These are phyloP conservation scores for Cryphonectria nitschkei DNA, from an alignment of 2,329 filamentous ascomycete species.

Conservation along the genomic window DNA sequence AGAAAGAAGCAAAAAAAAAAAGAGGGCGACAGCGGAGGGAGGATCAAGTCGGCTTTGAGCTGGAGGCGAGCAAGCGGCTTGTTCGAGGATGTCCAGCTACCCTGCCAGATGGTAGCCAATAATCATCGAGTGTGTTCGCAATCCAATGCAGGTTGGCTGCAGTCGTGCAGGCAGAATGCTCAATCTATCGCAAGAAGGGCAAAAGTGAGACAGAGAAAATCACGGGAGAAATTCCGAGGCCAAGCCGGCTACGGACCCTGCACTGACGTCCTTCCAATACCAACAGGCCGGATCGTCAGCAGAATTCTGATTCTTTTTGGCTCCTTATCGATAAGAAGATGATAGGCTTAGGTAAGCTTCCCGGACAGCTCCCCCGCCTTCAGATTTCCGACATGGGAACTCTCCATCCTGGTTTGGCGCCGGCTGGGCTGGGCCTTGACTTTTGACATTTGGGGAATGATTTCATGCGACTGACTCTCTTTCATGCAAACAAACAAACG, in stretches of 20 bases:
- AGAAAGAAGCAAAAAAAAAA: too few species aligned
- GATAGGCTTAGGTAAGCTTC: not conserved
- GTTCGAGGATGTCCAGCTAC: not conserved
- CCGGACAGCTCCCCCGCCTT: not conserved
- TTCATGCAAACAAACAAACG: slow-evolving; percentile 1
- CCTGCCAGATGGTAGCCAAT: not conserved
- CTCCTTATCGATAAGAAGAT: slow-evolving; percentile 24
- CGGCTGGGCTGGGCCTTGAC: not conserved
- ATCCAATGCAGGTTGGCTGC: slow-evolving; percentile 26
- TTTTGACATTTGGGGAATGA: slow-evolving; percentile 1
- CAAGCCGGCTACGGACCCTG: slow-evolving; percentile 1
- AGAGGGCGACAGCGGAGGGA: not conserved
- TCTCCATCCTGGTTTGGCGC: not conserved
- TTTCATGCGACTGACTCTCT: slow-evolving; percentile 10
- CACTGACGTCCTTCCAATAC: slow-evolving; percentile 22
- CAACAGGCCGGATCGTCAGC: slow-evolving; percentile 25
- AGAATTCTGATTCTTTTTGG: slow-evolving; percentile 2
- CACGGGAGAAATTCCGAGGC: slow-evolving; percentile 2
- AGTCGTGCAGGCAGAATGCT: slow-evolving; percentile 17
- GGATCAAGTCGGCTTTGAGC: not conserved
- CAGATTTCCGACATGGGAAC: slow-evolving; percentile 6
- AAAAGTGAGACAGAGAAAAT: slow-evolving; percentile 1
- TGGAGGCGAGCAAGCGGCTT: not conserved
- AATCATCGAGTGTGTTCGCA: not conserved
- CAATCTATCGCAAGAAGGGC: not conserved